Conservation (phyloP, 768 basidiomycete species). For the Mycena kentingensis region DNA sequence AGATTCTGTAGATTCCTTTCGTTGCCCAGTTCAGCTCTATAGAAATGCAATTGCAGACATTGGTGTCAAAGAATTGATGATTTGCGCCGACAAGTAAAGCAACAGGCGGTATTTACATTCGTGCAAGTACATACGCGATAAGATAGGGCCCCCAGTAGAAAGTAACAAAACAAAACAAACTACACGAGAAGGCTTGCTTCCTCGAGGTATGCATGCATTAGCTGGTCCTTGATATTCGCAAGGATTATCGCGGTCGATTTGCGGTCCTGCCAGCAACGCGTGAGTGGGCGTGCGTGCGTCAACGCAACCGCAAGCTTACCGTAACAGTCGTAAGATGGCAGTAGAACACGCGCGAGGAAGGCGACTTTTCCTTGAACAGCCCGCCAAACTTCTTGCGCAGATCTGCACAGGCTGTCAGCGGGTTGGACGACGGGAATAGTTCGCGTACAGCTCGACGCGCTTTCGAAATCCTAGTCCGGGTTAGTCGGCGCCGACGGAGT, state of each 20-base stretch:
- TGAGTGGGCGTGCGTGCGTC: neutral
- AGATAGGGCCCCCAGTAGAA: too few relatives aligned
- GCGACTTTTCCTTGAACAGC: constrained; percentile 37
- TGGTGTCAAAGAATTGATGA: neutral
- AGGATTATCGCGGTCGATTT: constrained; percentile 58
- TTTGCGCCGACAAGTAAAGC: neutral
- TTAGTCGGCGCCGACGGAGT: too few relatives aligned
- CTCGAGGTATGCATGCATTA: constrained; percentile 47
- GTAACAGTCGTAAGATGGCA: constrained; percentile 70
- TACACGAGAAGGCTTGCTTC: constrained; percentile 39
- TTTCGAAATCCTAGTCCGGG: constrained; percentile 72
- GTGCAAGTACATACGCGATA: too few relatives aligned
- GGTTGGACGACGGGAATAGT: constrained; percentile 7
- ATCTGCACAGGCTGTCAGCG: constrained; percentile 27
- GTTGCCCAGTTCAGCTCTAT: too few relatives aligned
- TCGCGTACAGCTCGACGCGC: constrained; percentile 63
- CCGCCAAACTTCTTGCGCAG: constrained; percentile 48
- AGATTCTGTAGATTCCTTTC: too few relatives aligned
- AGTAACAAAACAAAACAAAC: neutral
- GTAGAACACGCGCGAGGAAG: constrained; percentile 53
- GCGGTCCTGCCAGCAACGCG: constrained; percentile 47
- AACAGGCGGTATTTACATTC: constrained; percentile 2
- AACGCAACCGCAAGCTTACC: constrained; percentile 40
- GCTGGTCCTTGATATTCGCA: constrained; percentile 46
- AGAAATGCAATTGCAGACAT: too few relatives aligned